Evolutionary conservation across 176 grass and related monocot species (phyloP).

Genomic region (Elymus sibiricus): DNA sequence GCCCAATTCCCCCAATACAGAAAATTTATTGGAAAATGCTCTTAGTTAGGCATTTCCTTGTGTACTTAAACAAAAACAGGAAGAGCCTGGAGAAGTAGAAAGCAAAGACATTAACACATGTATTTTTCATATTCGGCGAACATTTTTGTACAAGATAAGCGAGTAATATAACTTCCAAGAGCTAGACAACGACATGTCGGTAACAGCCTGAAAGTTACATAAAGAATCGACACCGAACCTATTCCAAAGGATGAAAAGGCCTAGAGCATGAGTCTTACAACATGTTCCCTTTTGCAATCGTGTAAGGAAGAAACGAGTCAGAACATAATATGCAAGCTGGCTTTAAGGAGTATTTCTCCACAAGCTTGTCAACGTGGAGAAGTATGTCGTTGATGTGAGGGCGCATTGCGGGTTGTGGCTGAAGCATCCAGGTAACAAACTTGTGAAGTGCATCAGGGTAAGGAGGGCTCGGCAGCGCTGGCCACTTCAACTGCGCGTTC

Average conservation of each 20-base stretch:
- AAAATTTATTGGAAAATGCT: too few relatives aligned
- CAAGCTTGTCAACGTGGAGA: slow-evolving; percentile 88
- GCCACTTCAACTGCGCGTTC: slow-evolving; percentile 91
- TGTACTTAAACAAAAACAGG: not conserved
- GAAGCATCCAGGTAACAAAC: slow-evolving; percentile 87
- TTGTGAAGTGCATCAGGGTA: slow-evolving; percentile 77
- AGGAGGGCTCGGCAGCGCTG: slow-evolving; percentile 49
- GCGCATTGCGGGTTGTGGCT: slow-evolving; percentile 64
- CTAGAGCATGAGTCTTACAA: not conserved
- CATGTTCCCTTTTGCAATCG: slow-evolving; percentile 4
- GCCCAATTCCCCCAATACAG: too few relatives aligned
- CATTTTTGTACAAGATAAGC: slow-evolving; percentile 34
- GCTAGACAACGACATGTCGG: not conserved
- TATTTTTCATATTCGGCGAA: not conserved
- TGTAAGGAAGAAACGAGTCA: slow-evolving; percentile 17
- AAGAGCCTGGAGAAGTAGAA: not conserved
- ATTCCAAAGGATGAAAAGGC: slow-evolving; percentile 10
- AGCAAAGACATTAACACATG: not conserved
- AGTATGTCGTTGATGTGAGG: slow-evolving; percentile 77
- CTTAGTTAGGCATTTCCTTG: too few relatives aligned
- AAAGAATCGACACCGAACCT: slow-evolving; percentile 27
- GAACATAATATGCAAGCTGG: not conserved
- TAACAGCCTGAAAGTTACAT: slow-evolving; percentile 18
- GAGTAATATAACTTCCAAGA: not conserved
- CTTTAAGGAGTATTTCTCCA: slow-evolving; percentile 62